These are phyloP conservation scores for Berkeleyomyces basicola DNA, from an alignment of 2,329 filamentous ascomycete species.

Conservation along the genomic window DNA sequence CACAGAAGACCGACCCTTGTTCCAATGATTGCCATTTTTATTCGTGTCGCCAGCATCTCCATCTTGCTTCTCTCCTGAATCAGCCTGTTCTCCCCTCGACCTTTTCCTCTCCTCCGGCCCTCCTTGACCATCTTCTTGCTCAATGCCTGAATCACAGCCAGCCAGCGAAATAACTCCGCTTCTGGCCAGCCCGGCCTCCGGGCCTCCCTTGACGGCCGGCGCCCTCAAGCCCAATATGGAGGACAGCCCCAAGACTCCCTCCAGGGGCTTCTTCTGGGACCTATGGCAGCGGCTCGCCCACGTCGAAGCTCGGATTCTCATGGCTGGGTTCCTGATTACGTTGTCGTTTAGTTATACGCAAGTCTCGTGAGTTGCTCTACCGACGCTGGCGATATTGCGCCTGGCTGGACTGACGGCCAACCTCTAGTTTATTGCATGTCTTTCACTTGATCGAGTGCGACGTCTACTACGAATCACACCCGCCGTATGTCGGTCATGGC, in stretches of 20 bases:
- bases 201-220: neutral
- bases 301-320: slow-evolving; percentile 31
- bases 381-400: too few relatives aligned
- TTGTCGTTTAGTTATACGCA: slow-evolving; percentile 33
- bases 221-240: neutral
- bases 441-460: slow-evolving; percentile 60
- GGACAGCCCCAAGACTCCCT: neutral
- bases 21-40: too few relatives aligned
- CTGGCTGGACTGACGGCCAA: neutral
- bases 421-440: slow-evolving; percentile 37
- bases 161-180: neutral
- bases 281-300: neutral
- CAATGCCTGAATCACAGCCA: neutral
- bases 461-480: slow-evolving; percentile 45
- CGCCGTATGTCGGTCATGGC: slow-evolving; percentile 28
- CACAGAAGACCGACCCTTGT: too few relatives aligned
- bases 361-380: slow-evolving; percentile 25
- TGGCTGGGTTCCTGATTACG: slow-evolving; percentile 44
- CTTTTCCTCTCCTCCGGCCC: neutral
- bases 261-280: neutral
- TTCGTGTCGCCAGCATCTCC: too few relatives aligned
- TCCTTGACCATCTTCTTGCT: neutral
- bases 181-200: neutral
- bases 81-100: too few relatives aligned
- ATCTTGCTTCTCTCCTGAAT: too few relatives aligned